Base-by-base conservation (phyloP, 169 alveolate genomes). In the Babesia caballi region DNA sequence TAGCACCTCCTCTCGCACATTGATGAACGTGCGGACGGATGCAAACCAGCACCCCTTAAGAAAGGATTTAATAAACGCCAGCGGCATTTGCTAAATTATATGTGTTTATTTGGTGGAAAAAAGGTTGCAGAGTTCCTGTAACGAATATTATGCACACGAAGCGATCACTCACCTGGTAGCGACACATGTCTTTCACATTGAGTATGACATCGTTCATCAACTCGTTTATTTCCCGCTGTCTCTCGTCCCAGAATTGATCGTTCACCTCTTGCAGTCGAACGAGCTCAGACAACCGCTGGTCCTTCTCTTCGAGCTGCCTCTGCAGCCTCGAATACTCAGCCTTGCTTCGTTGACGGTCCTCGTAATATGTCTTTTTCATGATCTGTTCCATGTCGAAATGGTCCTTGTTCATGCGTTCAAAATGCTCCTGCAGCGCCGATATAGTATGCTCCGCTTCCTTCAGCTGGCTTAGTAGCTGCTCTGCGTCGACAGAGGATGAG, bases 191-290 rank as follows among this genome's bases (percentile, higher is more conserved):
- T 42, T 67, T 67, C 6, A 76, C 72, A n/a, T 76, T 76, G 56
- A 50, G 49, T 41, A 67, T 76, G 21, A 61, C 69, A 58, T 67
- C 85, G 66, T 76, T 76, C 72, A 76, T 61, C 40, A 76, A 14
- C 17, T 46, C 54, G 63, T 76, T 63, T 11, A 76, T 56, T 25
- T 60, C 71, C 12, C 67, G 56, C 54, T 76, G 57, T 28, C 85
- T 25, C 23, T 76, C 80, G 15, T 76, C 78, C 78, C 71, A 76
- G 58, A 66, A 32, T 17, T 44, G 33, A 12, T 54, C 57, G 49
- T 25, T 65, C 54, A 47, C 40, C 11, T 67, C 41, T 21, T 54
- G 42, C n/a, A 11, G 36, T 15, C 53, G 46, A n/a, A 46, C 15
- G 33, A 76, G 19, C 21, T 63, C 72, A 15, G 36, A 25, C 44